Evolutionary conservation across 306 rosid genomes (phyloP).

Genomic region (Comarum palustre): DNA sequence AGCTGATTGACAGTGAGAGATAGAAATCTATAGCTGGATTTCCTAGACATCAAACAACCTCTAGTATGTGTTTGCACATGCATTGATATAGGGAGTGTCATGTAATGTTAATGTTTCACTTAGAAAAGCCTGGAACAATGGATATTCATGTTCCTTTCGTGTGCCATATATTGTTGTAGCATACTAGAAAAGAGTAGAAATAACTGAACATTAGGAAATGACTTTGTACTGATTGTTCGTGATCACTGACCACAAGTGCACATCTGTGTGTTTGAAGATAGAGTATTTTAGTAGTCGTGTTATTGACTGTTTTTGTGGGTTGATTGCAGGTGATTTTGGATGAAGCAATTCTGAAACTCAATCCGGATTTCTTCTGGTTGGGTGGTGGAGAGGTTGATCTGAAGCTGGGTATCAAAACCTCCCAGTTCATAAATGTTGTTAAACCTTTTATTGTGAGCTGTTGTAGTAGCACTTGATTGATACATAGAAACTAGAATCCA

Average conservation of each 20-base stretch:
- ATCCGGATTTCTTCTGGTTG: constrained; percentile 92
- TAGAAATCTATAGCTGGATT: constrained; percentile 21
- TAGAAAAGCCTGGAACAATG: constrained; percentile 3
- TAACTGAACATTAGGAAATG: constrained; percentile 1
- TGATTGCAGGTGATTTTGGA: constrained; percentile 79
- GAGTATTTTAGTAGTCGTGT: not conserved
- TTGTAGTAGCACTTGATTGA: constrained; percentile 49
- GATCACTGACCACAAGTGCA: not conserved
- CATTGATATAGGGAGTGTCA: constrained; percentile 7
- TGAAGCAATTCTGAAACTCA: constrained; percentile 76
- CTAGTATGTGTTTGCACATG: constrained; percentile 18
- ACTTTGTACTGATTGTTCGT: not conserved
- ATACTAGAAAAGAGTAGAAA: not conserved
- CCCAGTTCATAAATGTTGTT: constrained; percentile 56
- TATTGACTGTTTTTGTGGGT: constrained; percentile 18
- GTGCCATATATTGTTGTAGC: not conserved
- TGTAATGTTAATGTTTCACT: constrained; percentile 2
- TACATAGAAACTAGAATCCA: not conserved
- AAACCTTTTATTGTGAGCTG: constrained; percentile 73
- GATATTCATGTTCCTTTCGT: not conserved
- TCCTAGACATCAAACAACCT: constrained; percentile 18
- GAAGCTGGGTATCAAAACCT: constrained; percentile 58
- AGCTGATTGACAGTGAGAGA: constrained; percentile 18
- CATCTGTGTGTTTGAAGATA: not conserved
- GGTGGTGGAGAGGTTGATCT: constrained; percentile 74